Percentiles rank a stretch among this genome's conserved stretches.
Evolutionary conservation across 345 rosid genomes (phyloP).

Genomic region (Toxicodendron radicans): DNA sequence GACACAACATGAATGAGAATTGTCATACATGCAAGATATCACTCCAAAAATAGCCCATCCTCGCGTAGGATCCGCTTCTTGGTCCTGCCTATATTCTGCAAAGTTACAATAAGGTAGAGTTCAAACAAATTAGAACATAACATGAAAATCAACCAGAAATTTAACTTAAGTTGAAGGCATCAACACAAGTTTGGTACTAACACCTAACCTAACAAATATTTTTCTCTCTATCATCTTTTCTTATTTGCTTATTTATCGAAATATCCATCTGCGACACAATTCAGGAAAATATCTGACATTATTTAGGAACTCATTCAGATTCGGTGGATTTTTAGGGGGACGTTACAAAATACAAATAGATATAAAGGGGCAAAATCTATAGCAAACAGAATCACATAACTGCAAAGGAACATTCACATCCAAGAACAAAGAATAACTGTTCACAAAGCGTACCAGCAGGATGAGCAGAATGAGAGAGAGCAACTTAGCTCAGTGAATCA

Average conservation of each 20-base stretch:
- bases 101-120: conserved; percentile 8
- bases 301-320: not conserved
- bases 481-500: not conserved
- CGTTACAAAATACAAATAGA: conserved; percentile 6
- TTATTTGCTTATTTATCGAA: not conserved
- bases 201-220: conserved; percentile 1
- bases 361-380: not conserved
- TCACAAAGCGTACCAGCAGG: not conserved
- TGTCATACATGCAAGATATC: conserved; percentile 84
- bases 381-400: not conserved
- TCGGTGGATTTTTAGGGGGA: not conserved
- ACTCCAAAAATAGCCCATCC: conserved; percentile 95
- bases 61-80: conserved; percentile 53
- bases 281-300: not conserved
- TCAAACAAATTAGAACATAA: conserved; percentile 13
- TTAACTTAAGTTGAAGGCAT: conserved; percentile 11
- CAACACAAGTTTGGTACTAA: not conserved
- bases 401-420: not conserved
- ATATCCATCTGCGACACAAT: not conserved
- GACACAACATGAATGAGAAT: not conserved
- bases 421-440: not conserved
- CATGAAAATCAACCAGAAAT: conserved; percentile 11
- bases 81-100: conserved; percentile 67
- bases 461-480: conserved; percentile 10
- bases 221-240: not conserved